These are phyloP conservation scores for Fragaria ananassa DNA, from an alignment of 306 rosid genomes.

Conservation along the genomic window DNA sequence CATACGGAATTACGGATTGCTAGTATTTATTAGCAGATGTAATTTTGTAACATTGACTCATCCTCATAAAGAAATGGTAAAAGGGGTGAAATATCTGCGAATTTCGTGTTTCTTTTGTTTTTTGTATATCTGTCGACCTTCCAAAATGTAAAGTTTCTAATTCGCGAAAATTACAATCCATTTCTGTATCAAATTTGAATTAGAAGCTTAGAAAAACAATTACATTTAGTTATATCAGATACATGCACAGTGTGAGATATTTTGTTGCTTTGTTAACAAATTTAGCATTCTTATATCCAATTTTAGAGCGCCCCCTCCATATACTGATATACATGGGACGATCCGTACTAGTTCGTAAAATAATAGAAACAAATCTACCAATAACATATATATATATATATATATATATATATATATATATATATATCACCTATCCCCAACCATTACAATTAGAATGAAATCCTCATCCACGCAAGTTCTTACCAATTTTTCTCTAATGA, in stretches of 20 bases:
- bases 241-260: neutral
- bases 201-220: no score
- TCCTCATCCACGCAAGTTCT: neutral
- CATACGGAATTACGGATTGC: no score
- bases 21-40: no score
- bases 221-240: neutral
- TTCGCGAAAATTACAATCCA: no score
- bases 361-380: neutral
- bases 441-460: neutral
- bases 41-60: no score
- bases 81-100: no score
- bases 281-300: neutral
- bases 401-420: neutral
- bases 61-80: no score
- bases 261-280: neutral
- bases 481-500: neutral
- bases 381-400: neutral
- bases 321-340: no score
- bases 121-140: no score
- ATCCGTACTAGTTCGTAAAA: neutral
- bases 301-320: neutral
- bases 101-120: no score
- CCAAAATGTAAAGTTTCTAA: no score
- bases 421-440: neutral
- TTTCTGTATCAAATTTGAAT: no score